Base-by-base conservation (phyloP, 805 yeast species). In the Priceomyces fermenticarens region DNA sequence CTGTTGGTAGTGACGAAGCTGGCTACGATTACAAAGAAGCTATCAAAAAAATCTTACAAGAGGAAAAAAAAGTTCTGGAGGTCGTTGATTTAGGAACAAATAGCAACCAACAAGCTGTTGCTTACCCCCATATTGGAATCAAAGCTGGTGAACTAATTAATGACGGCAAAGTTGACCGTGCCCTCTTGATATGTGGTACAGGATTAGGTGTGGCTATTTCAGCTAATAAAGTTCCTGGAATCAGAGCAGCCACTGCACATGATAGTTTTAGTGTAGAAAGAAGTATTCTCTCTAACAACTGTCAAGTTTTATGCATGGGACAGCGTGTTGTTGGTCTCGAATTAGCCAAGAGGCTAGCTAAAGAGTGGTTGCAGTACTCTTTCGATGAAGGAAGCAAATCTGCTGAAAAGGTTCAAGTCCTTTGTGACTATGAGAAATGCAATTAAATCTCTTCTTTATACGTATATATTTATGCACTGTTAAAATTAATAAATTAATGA, bases 141-240 rank as follows among this genome's bases (percentile, higher is more conserved):
- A 64, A 57, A 29, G 72, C 71, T 34, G 76, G 68, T 3, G 75
- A 71, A 43, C 48, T 55, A 45, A 65, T 72, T 12, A 58, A 62
- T 10, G 43, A 48, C 10, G 72, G 72, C 5, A 61, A 70, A 41
- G 73, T 71, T 9, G 76, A 72, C 43, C 53, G 78, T 16, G 78
- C 68, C 9, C 61, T 72, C 23, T 53, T 72, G 31, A 64, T 72
- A 46, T 72, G 77, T 49, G 77, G 77, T 3, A 72, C 77, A 7
- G 77, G 77, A 1, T 57, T 72, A 28, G 77, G 77, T 0, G 76
- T 72, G n/a, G 75, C 75, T 10, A 62, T 72, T 37, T 55, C 70
- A 30, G 77, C 77, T 10, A 72, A 72, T 54, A 72, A 72, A 47
- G 77, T 72, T 14, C 50, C 58, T 2, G 76, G 76, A 9, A 70